These are phyloP conservation scores for Colletotrichum sp. DNA, from an alignment of 2,329 filamentous ascomycete genomes.

Conservation along the genomic window DNA sequence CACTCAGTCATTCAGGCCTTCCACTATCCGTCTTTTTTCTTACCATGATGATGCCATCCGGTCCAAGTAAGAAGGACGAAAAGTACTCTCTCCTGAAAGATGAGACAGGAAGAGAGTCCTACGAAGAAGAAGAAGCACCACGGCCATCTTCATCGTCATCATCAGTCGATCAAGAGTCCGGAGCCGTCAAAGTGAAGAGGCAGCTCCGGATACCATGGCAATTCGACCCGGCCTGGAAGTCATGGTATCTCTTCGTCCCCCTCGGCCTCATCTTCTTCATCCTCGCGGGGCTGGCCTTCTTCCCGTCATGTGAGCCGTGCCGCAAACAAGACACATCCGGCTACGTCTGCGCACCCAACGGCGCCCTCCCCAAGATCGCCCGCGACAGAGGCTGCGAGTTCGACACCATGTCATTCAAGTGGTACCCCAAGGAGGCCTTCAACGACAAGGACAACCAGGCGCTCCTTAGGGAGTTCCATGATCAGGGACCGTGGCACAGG, in stretches of 20 bases:
- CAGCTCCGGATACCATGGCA: not conserved
- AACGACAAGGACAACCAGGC: not conserved
- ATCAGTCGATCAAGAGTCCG: not conserved
- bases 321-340: not conserved
- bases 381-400: conserved; percentile 13
- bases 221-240: conserved; percentile 9
- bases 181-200: not conserved
- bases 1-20: not conserved
- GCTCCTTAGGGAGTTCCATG: not conserved
- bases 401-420: conserved; percentile 11
- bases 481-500: not conserved
- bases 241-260: not conserved
- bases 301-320: conserved; percentile 1
- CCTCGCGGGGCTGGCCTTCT: not conserved
- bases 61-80: not conserved
- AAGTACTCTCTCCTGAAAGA: conserved; percentile 1
- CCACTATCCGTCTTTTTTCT: not conserved
- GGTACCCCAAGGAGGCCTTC: conserved; percentile 1
- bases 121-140: not conserved
- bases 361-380: not conserved
- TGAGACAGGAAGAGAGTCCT: not conserved
- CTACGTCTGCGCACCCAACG: conserved; percentile 4
- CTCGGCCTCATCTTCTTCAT: not conserved
- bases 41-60: not conserved
- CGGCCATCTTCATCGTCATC: not conserved